Evolutionary conservation across 2,329 filamentous ascomycete species (phyloP).

Genomic region (Sporothrix schenckii): DNA sequence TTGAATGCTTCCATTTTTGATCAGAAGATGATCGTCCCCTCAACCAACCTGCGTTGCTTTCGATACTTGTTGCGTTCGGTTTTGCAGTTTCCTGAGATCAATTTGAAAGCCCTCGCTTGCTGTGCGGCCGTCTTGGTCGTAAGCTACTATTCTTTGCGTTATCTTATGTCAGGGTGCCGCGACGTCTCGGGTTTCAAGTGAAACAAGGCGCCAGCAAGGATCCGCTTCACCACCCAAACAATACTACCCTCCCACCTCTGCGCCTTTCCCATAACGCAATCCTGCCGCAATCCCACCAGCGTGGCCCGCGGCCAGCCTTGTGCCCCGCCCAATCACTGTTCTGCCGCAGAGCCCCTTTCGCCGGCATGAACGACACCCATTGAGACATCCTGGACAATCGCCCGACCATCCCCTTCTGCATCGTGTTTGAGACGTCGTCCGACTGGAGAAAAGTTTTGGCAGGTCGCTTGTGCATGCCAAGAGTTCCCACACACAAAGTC

Average conservation of each 20-base stretch:
- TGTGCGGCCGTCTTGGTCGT: neutral
- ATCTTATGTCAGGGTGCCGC: conserved; percentile 31
- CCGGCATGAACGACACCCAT: conserved; percentile 40
- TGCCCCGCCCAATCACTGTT: conserved; percentile 41
- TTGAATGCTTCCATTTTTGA: conserved; percentile 20
- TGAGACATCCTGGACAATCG: conserved; percentile 39
- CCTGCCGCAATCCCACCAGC: conserved; percentile 29
- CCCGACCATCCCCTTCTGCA: conserved; percentile 32
- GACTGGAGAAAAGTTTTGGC: conserved; percentile 28
- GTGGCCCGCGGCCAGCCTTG: conserved; percentile 44
- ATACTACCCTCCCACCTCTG: conserved; percentile 4
- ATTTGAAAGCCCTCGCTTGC: neutral
- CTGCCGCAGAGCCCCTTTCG: conserved; percentile 28
- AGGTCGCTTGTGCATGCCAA: conserved; percentile 23
- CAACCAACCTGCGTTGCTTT: neutral
- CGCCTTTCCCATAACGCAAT: conserved; percentile 27
- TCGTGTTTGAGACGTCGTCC: conserved; percentile 41
- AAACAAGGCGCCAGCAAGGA: conserved; percentile 45
- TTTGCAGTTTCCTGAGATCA: neutral
- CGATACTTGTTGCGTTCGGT: neutral
- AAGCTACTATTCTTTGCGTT: neutral
- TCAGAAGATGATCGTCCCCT: conserved; percentile 22
- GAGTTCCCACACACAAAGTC: neutral
- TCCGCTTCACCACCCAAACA: conserved; percentile 39
- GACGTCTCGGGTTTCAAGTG: conserved; percentile 53